Evolutionary conservation across 2,329 filamentous ascomycete genomes (phyloP), one percentile per base, ranked within the genome.

Genomic region (Ilyonectria mors-panacis): DNA sequence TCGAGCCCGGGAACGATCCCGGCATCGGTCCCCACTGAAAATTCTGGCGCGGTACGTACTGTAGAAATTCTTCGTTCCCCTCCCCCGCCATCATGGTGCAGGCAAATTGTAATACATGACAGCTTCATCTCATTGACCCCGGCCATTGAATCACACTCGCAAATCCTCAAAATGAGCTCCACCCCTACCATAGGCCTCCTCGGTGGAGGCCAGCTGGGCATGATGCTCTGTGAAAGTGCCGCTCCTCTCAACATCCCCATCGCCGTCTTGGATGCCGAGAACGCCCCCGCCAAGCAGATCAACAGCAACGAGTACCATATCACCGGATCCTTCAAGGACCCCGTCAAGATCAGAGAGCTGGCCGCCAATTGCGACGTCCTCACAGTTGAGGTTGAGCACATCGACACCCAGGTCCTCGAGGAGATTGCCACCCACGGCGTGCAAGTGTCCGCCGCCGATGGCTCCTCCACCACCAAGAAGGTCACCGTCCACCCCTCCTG

Each of bases 351-450:
- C 71, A 89, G 91, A 48, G 87, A 94, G 79, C 86, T 98, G n/a
- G 94, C 95, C 2, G 83, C 87, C 44, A 83, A 86, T 37, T 94
- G 91, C 74, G 93, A 97, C 78, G 89, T 97, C 17, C 85, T 98
- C 68, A 98, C 94, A 0, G 93, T 97, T 15, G 95, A 98, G 81
- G 98, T 97, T 70, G 95, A 98, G 85, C 95, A 98, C 81, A 92
- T 98, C 65, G 90, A 98, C 80, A 96, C 94, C n/a, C 86, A 94
- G 59, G 92, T 96, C 26, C 87, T 98, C 5, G 94, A 97, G 81
- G 93, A 97, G 77, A 90, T 98, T 64, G 89, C 89, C 5, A 88
- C 88, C 17, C 84, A 85, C 59, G 89, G 91, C 37, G 89, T 92
- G 4, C 82, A 90, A 23, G 82, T 82, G 8, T 51, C 56, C 7